phyloP scores from a whole-genome alignment of 225 moss, liverwort and hornwort genomes.

The Pleurozium schreberi region DNA sequence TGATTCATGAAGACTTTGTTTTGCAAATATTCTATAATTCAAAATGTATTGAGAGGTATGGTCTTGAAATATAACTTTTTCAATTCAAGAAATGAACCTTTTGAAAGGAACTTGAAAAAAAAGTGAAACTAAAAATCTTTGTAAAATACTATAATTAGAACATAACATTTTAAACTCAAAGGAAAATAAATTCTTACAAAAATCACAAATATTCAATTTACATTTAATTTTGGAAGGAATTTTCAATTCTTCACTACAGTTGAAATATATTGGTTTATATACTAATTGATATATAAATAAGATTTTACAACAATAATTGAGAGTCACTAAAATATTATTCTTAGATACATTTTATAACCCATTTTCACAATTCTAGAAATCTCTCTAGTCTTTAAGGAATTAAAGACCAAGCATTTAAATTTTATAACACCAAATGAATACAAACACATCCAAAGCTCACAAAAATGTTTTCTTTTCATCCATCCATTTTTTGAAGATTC shows the following conservation, averaged over 20 bases:
- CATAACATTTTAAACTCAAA: background rate
- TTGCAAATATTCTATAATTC: background rate
- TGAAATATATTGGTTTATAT: background rate
- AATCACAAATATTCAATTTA: background rate
- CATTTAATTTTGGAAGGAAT: background rate
- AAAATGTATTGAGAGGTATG: background rate
- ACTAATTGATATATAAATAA: too few relatives aligned
- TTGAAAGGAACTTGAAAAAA: background rate
- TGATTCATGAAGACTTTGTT: background rate
- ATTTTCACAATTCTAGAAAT: background rate
- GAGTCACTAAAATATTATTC: too few relatives aligned
- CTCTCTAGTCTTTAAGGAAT: background rate
- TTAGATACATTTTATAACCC: background rate
- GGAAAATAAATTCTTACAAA: background rate
- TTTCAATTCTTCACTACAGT: background rate
- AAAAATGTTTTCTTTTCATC: background rate
- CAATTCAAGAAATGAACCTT: too few relatives aligned
- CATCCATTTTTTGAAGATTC: fast-evolving
- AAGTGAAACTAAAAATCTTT: too few relatives aligned
- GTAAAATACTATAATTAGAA: background rate
- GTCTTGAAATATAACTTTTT: fast-evolving
- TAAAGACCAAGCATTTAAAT: background rate
- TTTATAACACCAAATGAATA: background rate
- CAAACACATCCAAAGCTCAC: background rate
- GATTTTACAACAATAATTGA: background rate